Percentiles rank a stretch among this genome's conserved stretches.
Evolutionary conservation across 305 asterid genomes (phyloP).

Genomic region (Fraxinus latifolia): DNA sequence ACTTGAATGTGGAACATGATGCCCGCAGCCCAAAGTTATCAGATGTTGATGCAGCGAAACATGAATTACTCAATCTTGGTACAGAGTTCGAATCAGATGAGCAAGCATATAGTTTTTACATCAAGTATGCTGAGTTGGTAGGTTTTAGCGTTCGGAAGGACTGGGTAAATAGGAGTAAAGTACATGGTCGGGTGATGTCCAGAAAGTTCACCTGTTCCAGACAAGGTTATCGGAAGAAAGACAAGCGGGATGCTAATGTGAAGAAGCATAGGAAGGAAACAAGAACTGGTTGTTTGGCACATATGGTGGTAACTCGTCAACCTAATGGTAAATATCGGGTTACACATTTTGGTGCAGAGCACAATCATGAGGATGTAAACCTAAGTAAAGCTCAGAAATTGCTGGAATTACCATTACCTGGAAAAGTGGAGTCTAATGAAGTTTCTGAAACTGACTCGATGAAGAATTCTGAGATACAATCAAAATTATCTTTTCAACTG

Average conservation of each 20-base stretch:
- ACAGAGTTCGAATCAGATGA: constrained; percentile 53
- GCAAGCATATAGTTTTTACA: constrained; percentile 45
- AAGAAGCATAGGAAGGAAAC: constrained; percentile 64
- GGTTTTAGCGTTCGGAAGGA: constrained; percentile 61
- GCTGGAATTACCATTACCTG: constrained; percentile 35
- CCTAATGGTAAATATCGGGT: constrained; percentile 48
- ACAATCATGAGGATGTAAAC: constrained; percentile 56
- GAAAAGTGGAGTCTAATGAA: constrained; percentile 33
- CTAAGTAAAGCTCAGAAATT: constrained; percentile 37
- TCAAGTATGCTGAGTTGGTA: constrained; percentile 52
- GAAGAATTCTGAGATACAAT: constrained; percentile 40
- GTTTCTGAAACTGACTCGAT: constrained; percentile 41
- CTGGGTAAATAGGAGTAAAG: constrained; percentile 65
- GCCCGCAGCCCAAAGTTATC: constrained; percentile 37
- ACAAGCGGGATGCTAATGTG: constrained; percentile 56
- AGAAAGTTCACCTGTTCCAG: constrained; percentile 64
- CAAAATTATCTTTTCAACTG: constrained; percentile 42
- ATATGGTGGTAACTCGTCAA: constrained; percentile 58
- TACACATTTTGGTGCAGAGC: constrained; percentile 50
- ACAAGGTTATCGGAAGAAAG: constrained; percentile 58
- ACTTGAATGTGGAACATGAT: constrained; percentile 52
- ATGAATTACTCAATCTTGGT: constrained; percentile 40
- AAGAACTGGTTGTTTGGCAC: constrained; percentile 63
- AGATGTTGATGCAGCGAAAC: constrained; percentile 26
- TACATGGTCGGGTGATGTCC: constrained; percentile 64